Evolutionary conservation across 345 rosid genomes (phyloP).

Genomic region (Theobroma cacao): DNA sequence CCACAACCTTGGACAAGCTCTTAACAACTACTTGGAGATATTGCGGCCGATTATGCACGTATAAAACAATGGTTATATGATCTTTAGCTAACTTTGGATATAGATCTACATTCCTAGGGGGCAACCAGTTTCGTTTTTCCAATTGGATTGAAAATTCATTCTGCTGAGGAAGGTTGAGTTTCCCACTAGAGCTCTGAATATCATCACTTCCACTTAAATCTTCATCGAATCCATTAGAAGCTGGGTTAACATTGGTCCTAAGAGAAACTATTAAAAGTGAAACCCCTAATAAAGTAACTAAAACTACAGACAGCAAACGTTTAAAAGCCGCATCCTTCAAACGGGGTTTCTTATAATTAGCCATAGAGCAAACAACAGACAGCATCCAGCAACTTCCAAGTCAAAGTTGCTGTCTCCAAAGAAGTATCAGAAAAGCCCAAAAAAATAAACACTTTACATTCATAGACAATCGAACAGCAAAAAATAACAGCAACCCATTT

Average conservation of each 20-base stretch:
- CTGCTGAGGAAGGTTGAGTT: slow-evolving; percentile 53
- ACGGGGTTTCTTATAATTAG: slow-evolving; percentile 56
- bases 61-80: slow-evolving; percentile 72
- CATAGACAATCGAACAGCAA: slow-evolving; percentile 7
- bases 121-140: slow-evolving; percentile 55
- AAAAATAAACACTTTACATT: slow-evolving; percentile 6
- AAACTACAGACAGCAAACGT: slow-evolving; percentile 46
- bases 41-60: slow-evolving; percentile 91
- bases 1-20: slow-evolving; percentile 77
- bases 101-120: slow-evolving; percentile 68
- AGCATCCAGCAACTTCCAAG: slow-evolving; percentile 4
- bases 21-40: slow-evolving; percentile 73
- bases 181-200: slow-evolving; percentile 15
- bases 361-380: slow-evolving; percentile 45
- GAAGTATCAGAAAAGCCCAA: neutral
- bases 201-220: slow-evolving; percentile 24
- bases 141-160: slow-evolving; percentile 53
- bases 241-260: slow-evolving; percentile 35
- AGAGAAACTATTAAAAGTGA: slow-evolving; percentile 49
- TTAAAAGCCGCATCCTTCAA: slow-evolving; percentile 49
- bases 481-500: slow-evolving; percentile 24
- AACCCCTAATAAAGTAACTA: slow-evolving; percentile 52
- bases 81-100: slow-evolving; percentile 66
- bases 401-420: neutral
- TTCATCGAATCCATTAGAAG: slow-evolving; percentile 29